Evolutionary conservation across 768 basidiomycete species (phyloP), one percentile per base, ranked within the genome.

Genomic region (Astraeus odoratus): DNA sequence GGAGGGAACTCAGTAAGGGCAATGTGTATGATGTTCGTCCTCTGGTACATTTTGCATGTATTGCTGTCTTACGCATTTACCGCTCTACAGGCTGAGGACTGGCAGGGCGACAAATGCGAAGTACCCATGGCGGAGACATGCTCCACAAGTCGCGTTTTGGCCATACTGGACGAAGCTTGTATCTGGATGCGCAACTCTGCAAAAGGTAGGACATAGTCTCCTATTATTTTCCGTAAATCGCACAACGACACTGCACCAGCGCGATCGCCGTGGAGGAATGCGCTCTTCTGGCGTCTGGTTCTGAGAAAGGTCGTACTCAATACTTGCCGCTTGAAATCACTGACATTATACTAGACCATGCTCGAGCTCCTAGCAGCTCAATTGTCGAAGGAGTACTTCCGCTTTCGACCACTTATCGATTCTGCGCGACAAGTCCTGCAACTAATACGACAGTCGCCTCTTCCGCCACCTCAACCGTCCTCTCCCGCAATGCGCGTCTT

Each of bases 81-180:
- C 45, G 36, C 52, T 49, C 41, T 16, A 47, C 59, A 91, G 89
- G 71, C 77, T 49, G 90, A 92, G 70, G 89, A 92, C 55, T 90
- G 87, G 82, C 87, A 90, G 60, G 75, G 84, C 46, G 92, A 96
- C 51, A 93, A 92, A 65, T 85, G 81, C 54, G 90, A 90, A 16
- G 73, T 94, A 0, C 77, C 80, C 0, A 68, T 94, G 4, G 69
- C 82, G 8, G 86, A 93, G 64, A 71, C 73, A 6, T 60, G 81
- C 22, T 72, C 78, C 15, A 74, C 77, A 15, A 67, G 68, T 38
- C 71, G 74, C 45, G 62, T 86, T 20, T 47, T 83, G 6, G 60
- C 67, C 15, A 67, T 70, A 43, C 61, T 92, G 13, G 80, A 86
- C 31, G 71, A 75, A 10, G 84, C 86, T 0, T 68, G 72, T 12